Conservation (phyloP, 2,329 filamentous ascomycete species). For the Sclerotinia glacialis region DNA sequence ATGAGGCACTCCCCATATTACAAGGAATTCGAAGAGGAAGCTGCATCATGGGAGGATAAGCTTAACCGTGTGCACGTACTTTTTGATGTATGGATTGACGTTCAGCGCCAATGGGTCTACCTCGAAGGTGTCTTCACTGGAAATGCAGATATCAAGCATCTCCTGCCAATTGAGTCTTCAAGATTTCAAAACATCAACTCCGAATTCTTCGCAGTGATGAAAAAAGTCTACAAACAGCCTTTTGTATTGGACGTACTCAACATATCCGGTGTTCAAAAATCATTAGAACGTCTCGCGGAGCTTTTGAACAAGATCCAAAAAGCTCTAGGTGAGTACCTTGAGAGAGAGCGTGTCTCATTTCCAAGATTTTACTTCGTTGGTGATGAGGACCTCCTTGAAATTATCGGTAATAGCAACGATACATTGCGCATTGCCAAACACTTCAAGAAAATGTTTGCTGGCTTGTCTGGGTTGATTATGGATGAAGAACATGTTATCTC, state of each 20-base stretch:
- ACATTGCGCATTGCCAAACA: conserved; percentile 95
- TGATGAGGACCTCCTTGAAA: conserved; percentile 96
- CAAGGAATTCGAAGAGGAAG: conserved; percentile 98
- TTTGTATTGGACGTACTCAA: conserved; percentile 94
- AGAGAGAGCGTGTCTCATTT: conserved; percentile 96
- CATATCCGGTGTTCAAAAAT: conserved; percentile 94
- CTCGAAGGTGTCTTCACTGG: conserved; percentile 98
- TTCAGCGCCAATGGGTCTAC: conserved; percentile 99
- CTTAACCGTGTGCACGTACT: conserved; percentile 95
- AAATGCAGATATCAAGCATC: conserved; percentile 97
- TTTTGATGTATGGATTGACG: conserved; percentile 99
- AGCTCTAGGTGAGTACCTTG: conserved; percentile 94
- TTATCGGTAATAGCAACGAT: conserved; percentile 99
- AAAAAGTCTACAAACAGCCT: conserved; percentile 96
- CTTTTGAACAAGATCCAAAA: conserved; percentile 99
- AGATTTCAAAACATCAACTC: conserved; percentile 99
- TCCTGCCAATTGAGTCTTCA: conserved; percentile 92
- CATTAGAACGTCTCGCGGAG: conserved; percentile 91
- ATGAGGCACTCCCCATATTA: conserved; percentile 99
- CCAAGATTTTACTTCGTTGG: conserved; percentile 99
- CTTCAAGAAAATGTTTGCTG: conserved; percentile 99
- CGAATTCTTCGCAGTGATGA: conserved; percentile 98
- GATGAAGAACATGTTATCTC: conserved; percentile 87
- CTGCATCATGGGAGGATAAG: conserved; percentile 95
- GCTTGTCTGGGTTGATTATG: conserved; percentile 84